Evolutionary conservation across 805 yeast genomes (phyloP), one percentile per base, ranked within the genome.

Genomic region (Wickerhamomyces queroliae): DNA sequence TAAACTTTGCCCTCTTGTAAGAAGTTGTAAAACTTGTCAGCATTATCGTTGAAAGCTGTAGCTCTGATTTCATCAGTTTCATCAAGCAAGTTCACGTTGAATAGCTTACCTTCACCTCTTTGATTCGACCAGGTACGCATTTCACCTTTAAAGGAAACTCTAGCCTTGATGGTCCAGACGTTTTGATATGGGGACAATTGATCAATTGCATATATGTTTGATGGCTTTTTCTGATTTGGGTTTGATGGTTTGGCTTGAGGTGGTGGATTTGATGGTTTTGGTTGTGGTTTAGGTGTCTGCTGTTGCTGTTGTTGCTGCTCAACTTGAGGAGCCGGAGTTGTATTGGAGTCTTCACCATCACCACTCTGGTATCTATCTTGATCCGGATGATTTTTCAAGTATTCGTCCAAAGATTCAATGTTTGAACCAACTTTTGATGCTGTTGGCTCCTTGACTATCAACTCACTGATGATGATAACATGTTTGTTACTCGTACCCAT

Each of bases 51-150:
- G 63, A 93, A 93, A 2, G 93, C 96, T 3, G 98, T 89, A 10
- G 96, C 97, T 55, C 93, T 76, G 51, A 93, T 93, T 66, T 93
- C 98, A 53, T 93, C 96, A 6, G 96, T 84, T 59, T 93, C 95
- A 59, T 93, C 99, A 41, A 91, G 65, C 42, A 93, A 78, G 50
- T 88, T 87, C 23, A 88, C 86, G 52, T 83, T 84, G 68, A 93
- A 89, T 43, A 93, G 72, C 61, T 86, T 85, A 40, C 99, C 99
- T 46, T 82, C 87, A 42, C 96, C 96, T 52, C 80, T 75, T 45
- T 77, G 81, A 52, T 86, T 88, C 38, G 86, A 77, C 91, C 91
- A 93, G 27, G 86, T 85, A 61, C 87, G 80, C 50, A 91, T 72
- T 45, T 88, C 96, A 40, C 91, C 79, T 62, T 91, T 93, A 61